phyloP scores from a whole-genome alignment of 345 rosid genomes.

The Hibiscus mutabilis region DNA sequence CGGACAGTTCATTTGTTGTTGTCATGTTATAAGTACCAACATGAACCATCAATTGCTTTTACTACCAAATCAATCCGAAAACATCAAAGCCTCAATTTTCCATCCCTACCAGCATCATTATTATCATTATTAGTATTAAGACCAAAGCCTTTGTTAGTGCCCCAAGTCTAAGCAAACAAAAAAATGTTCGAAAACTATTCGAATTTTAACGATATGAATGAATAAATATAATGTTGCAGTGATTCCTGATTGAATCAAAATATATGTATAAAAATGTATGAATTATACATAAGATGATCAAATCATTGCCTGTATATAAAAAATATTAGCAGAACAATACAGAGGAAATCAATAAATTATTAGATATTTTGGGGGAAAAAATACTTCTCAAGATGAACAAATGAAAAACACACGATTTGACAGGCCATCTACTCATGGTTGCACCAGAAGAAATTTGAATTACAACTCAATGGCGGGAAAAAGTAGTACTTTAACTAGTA shows the following conservation, averaged over 20 bases:
- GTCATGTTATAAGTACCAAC: not conserved
- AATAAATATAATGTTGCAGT: too few species aligned
- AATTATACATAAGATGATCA: not conserved
- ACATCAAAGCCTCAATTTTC: not conserved
- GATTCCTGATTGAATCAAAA: not conserved
- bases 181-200: too few species aligned
- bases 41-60: not conserved
- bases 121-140: not conserved
- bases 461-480: constrained; percentile 7
- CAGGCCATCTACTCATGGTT: not conserved
- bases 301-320: not conserved
- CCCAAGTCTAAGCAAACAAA: too few species aligned
- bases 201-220: too few species aligned
- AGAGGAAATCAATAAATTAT: not conserved
- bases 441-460: constrained; percentile 6
- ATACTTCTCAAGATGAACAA: constrained; percentile 1
- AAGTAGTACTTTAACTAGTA: not conserved
- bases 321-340: not conserved
- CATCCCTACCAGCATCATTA: not conserved
- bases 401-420: not conserved
- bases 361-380: not conserved
- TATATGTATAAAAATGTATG: not conserved
- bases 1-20: constrained; percentile 2
- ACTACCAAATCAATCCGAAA: not conserved
- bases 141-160: too few species aligned